Evolutionary conservation across 2,329 filamentous ascomycete species (phyloP).

Genomic region (Botryosphaeria dothidea): DNA sequence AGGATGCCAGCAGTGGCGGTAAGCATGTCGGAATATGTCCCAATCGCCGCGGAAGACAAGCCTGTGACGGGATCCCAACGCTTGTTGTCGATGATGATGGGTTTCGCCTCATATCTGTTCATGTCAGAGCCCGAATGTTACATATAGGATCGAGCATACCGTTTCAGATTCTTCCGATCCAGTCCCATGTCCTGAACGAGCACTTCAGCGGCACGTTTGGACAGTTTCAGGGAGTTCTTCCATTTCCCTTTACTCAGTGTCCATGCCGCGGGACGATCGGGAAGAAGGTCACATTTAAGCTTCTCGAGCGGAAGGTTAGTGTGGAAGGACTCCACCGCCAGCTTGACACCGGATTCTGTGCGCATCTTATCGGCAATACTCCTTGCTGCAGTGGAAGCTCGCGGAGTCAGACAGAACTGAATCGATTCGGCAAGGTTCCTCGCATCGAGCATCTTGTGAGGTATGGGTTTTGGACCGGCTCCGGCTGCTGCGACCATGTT

Average conservation of each 20-base stretch:
- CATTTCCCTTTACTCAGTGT: conserved; percentile 36
- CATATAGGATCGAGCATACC: not conserved
- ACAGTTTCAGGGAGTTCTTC: not conserved
- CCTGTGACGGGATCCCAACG: conserved; percentile 66
- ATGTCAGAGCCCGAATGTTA: too few species aligned
- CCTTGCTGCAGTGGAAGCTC: conserved; percentile 38
- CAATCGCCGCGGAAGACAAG: conserved; percentile 57
- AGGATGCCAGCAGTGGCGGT: conserved; percentile 60
- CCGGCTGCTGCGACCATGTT: conserved; percentile 52
- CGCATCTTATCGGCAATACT: conserved; percentile 44
- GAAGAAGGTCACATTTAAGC: conserved; percentile 66
- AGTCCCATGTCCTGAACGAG: not conserved
- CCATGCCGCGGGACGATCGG: conserved; percentile 70
- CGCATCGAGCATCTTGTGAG: conserved; percentile 46
- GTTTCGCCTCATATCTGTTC: not conserved
- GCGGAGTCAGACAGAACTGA: conserved; percentile 41
- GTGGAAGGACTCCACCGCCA: conserved; percentile 49
- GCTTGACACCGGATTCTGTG: conserved; percentile 42
- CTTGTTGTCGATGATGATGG: conserved; percentile 27
- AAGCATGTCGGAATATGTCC: conserved; percentile 56
- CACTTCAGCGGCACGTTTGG: not conserved
- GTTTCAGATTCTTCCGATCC: not conserved
- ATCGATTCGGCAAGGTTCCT: conserved; percentile 50
- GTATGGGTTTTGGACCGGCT: conserved; percentile 52
- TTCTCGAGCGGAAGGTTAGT: conserved; percentile 42